phyloP scores from a whole-genome alignment of 225 moss, liverwort and hornwort genomes.

The Bryum argenteum region DNA sequence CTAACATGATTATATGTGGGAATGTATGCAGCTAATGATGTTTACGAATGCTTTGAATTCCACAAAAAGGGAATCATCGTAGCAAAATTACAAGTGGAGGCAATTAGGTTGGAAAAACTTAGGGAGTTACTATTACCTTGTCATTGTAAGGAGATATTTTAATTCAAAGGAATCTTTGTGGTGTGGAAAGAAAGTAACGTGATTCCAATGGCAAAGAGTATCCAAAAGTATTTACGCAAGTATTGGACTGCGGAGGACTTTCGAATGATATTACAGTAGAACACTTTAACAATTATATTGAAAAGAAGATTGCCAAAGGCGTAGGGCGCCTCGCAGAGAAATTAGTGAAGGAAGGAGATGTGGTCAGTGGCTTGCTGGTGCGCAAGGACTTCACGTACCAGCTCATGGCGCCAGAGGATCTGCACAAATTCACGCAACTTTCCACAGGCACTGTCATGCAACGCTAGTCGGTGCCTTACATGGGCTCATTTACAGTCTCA shows the following conservation, averaged over 20 bases:
- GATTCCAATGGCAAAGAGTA: fast-evolving
- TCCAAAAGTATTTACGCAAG: not conserved
- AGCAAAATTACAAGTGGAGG: not conserved
- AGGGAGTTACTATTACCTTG: fast-evolving
- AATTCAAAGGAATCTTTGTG: not conserved
- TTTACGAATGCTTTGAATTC: fast-evolving
- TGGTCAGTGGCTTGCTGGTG: conserved; percentile 76
- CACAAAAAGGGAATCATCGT: not conserved
- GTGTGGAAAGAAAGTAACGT: not conserved
- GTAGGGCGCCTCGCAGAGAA: conserved; percentile 92
- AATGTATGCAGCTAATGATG: not conserved
- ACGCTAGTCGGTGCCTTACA: conserved; percentile 88
- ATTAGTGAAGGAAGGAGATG: conserved; percentile 67
- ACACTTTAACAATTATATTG: no score
- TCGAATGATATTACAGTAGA: no score
- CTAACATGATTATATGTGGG: not conserved
- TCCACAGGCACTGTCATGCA: conserved; percentile 93
- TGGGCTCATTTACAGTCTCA: conserved; percentile 79
- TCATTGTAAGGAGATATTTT: not conserved
- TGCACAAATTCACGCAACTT: conserved; percentile 88
- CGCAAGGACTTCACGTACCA: conserved; percentile 94
- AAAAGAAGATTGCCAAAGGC: conserved; percentile 91
- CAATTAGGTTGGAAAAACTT: not conserved
- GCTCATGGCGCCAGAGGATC: conserved; percentile 89
- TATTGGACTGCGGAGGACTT: no score